Conservation (phyloP, 805 yeast genomes). For the Tetrapisispora fleetii region DNA sequence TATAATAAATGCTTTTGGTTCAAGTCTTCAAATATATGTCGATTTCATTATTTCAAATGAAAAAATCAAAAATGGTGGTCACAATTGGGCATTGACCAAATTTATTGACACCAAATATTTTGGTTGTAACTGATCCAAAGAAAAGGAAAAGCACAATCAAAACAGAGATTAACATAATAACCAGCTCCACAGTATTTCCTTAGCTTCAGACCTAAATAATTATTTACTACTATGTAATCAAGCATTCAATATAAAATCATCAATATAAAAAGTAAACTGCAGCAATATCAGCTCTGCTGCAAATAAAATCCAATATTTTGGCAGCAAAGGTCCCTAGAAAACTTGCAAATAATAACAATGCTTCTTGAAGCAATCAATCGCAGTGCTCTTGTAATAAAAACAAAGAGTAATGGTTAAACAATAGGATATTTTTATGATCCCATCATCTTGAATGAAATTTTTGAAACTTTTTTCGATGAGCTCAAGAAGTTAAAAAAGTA, state of each 20-base stretch:
- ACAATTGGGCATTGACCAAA: slow-evolving; percentile 52
- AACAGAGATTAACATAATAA: too few species aligned
- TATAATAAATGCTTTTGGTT: slow-evolving; percentile 61
- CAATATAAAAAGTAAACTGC: too few species aligned
- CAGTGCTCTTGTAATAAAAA: too few species aligned
- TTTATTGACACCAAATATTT: slow-evolving; percentile 70
- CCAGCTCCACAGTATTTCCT: neutral
- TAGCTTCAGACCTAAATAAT: neutral
- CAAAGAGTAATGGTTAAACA: too few species aligned
- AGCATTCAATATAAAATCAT: neutral
- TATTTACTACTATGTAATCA: neutral
- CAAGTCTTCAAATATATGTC: slow-evolving; percentile 50
- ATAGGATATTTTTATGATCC: too few species aligned
- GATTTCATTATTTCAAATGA: slow-evolving; percentile 50
- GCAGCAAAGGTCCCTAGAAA: too few species aligned
- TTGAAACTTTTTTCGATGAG: neutral
- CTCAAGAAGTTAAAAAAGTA: neutral
- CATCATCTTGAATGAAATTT: neutral
- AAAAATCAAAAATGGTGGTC: slow-evolving; percentile 35
- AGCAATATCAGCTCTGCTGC: neutral
- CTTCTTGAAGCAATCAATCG: too few species aligned
- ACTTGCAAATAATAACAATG: too few species aligned
- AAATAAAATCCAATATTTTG: too few species aligned
- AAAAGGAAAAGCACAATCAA: neutral
- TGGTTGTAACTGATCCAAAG: slow-evolving; percentile 35